phyloP scores from a whole-genome alignment of 768 basidiomycete genomes.

The Pisolithus marmoratus region DNA sequence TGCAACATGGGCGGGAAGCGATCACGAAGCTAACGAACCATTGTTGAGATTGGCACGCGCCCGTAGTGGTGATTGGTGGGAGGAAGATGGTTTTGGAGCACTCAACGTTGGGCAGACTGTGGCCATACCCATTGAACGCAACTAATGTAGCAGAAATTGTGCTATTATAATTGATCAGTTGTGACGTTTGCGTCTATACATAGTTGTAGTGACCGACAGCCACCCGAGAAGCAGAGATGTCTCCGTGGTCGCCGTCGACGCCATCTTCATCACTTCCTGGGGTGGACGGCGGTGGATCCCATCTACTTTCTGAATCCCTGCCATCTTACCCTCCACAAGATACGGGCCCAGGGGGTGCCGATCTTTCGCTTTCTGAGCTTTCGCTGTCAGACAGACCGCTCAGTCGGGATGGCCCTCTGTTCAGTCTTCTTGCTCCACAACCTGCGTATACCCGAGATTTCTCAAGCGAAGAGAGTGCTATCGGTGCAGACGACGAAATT shows the following conservation, averaged over 20 bases:
- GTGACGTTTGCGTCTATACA: too few relatives aligned
- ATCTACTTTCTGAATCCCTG: slow-evolving; percentile 44
- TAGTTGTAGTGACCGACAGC: too few relatives aligned
- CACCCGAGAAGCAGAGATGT: slow-evolving; percentile 13
- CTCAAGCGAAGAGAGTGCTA: slow-evolving; percentile 18
- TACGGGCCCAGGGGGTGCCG: slow-evolving; percentile 41
- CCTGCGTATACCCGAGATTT: slow-evolving; percentile 10
- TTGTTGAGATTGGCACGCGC: slow-evolving; percentile 27
- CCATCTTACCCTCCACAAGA: slow-evolving; percentile 27
- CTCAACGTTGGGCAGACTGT: slow-evolving; percentile 30
- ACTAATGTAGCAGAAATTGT: neutral
- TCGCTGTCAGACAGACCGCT: slow-evolving; percentile 35
- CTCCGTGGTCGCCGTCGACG: slow-evolving; percentile 26
- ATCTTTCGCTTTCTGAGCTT: slow-evolving; percentile 55
- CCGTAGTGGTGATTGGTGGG: slow-evolving; percentile 20
- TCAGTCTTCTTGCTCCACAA: slow-evolving; percentile 28
- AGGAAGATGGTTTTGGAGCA: slow-evolving; percentile 31
- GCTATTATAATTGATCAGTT: neutral
- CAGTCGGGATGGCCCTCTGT: slow-evolving; percentile 25
- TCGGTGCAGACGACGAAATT: slow-evolving; percentile 19
- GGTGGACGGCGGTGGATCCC: slow-evolving; percentile 28
- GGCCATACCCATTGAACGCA: neutral
- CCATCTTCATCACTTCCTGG: slow-evolving; percentile 23
- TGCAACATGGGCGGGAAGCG: slow-evolving; percentile 38
- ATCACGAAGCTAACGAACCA: slow-evolving; percentile 36